These are phyloP conservation scores for Dissoconium aciculare DNA, from an alignment of 2,329 filamentous ascomycete species.

Conservation along the genomic window DNA sequence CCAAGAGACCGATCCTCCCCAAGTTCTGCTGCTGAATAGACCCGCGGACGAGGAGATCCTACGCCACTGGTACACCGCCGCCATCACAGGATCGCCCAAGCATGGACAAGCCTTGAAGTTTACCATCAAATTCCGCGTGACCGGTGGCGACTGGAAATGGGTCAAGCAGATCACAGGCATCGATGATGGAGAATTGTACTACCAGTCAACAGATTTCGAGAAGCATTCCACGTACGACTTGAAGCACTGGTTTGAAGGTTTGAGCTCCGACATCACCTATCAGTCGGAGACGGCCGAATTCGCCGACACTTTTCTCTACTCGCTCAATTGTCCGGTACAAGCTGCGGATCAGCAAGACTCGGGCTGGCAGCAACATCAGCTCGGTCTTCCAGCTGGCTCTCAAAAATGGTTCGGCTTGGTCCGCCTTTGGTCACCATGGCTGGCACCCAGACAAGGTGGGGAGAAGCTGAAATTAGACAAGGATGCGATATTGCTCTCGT, in stretches of 20 bases:
- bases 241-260: slow-evolving; percentile 40
- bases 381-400: slow-evolving; percentile 51
- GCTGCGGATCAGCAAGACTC: slow-evolving; percentile 45
- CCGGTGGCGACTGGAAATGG: slow-evolving; percentile 51
- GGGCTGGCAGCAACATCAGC: slow-evolving; percentile 37
- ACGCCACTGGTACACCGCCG: slow-evolving; percentile 40
- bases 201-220: slow-evolving; percentile 27
- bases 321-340: slow-evolving; percentile 42
- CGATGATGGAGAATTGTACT: slow-evolving; percentile 47
- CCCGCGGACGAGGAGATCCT: slow-evolving; percentile 9
- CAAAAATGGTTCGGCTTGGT: slow-evolving; percentile 71
- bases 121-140: slow-evolving; percentile 53
- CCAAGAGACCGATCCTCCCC: slow-evolving; percentile 24
- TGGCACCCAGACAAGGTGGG: slow-evolving; percentile 74
- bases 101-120: slow-evolving; percentile 42
- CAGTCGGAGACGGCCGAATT: slow-evolving; percentile 47
- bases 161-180: slow-evolving; percentile 48
- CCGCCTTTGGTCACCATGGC: slow-evolving; percentile 67
- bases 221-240: slow-evolving; percentile 30
- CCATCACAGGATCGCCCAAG: slow-evolving; percentile 31
- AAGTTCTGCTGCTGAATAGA: slow-evolving; percentile 17
- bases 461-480: slow-evolving; percentile 53
- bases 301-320: slow-evolving; percentile 55
- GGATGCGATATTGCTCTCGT: slow-evolving; percentile 64
- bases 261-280: slow-evolving; percentile 43